A percentile compares a stretch with the other conserved stretches of the same genome.
phyloP scores from a whole-genome alignment of 2,329 filamentous ascomycete genomes.

The Shiraia bambusicola region DNA sequence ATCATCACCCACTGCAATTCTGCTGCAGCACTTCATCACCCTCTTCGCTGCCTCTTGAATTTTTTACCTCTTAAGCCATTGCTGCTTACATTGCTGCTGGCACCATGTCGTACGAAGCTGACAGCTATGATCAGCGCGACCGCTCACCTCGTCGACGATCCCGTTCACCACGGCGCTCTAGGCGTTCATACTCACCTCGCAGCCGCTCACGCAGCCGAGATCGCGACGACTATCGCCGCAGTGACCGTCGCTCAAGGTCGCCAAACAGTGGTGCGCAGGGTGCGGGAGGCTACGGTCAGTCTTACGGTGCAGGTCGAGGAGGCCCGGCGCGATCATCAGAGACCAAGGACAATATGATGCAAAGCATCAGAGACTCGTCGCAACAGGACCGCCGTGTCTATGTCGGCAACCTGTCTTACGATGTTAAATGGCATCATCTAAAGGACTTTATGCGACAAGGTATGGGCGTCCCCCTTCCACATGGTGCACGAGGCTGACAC shows the following conservation, averaged over 20 bases:
- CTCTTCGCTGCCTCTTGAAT: conserved; percentile 10
- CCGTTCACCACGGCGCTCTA: conserved; percentile 50
- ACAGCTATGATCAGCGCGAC: conserved; percentile 44
- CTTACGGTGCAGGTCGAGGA: conserved; percentile 56
- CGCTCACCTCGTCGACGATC: conserved; percentile 70
- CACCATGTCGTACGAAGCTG: conserved; percentile 43
- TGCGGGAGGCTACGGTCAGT: conserved; percentile 65
- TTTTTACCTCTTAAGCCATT: conserved; percentile 12
- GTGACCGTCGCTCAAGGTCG: conserved; percentile 66
- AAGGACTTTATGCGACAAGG: conserved; percentile 99
- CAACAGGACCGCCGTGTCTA: conserved; percentile 99
- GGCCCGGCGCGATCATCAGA: conserved; percentile 68
- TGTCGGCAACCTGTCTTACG: conserved; percentile 97
- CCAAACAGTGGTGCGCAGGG: conserved; percentile 76
- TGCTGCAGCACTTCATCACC: conserved; percentile 14
- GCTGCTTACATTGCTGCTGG: conserved; percentile 8
- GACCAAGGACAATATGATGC: conserved; percentile 95
- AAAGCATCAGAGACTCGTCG: conserved; percentile 86
- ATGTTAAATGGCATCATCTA: conserved; percentile 99
- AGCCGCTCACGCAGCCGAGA: conserved; percentile 76
- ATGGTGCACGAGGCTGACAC: conserved; percentile 36
- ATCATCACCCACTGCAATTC: conserved; percentile 21
- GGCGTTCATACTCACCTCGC: conserved; percentile 65
- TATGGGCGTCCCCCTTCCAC: conserved; percentile 53
- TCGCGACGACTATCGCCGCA: conserved; percentile 47